Evolutionary conservation across 2,329 filamentous ascomycete genomes (phyloP).

Genomic region (Aspergillus aculeatinus): DNA sequence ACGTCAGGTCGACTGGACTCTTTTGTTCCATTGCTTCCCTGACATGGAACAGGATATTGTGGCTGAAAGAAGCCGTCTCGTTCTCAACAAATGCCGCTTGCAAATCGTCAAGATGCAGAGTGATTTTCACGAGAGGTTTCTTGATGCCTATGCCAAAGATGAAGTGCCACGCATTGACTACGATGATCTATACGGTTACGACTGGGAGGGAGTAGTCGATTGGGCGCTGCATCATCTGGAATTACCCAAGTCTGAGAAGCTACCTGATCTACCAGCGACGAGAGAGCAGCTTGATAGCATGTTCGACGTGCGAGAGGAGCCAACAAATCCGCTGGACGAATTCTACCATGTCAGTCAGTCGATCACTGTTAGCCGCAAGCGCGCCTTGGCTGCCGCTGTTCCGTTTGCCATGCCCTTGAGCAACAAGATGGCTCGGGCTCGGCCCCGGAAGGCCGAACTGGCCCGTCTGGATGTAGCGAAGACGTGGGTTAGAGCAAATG

Average conservation of each 20-base stretch:
- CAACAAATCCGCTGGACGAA: slow-evolving; percentile 33
- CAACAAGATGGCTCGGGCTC: slow-evolving; percentile 8
- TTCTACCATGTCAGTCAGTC: slow-evolving; percentile 34
- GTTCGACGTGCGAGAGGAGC: slow-evolving; percentile 42
- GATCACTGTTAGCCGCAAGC: slow-evolving; percentile 37
- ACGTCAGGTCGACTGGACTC: slow-evolving; percentile 45
- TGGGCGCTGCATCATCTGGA: slow-evolving; percentile 48
- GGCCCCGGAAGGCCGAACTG: slow-evolving; percentile 20
- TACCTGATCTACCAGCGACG: slow-evolving; percentile 46
- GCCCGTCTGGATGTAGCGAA: slow-evolving; percentile 40
- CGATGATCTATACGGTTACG: slow-evolving; percentile 43
- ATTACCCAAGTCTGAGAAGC: slow-evolving; percentile 35
- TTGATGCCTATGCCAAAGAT: slow-evolving; percentile 45
- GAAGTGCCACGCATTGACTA: slow-evolving; percentile 48
- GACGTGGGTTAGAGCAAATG: slow-evolving; percentile 50
- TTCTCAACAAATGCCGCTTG: slow-evolving; percentile 39
- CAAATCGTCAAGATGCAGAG: slow-evolving; percentile 46
- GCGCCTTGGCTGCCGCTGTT: slow-evolving; percentile 32
- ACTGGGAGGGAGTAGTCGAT: slow-evolving; percentile 48
- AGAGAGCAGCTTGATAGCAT: slow-evolving; percentile 42
- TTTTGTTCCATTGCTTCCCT: slow-evolving; percentile 46
- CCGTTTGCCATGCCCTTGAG: slow-evolving; percentile 36
- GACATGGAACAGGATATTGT: slow-evolving; percentile 40
- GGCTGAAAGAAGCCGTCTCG: slow-evolving; percentile 36
- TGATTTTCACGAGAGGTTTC: slow-evolving; percentile 48